Percentiles rank a stretch among this genome's conserved stretches.
Conservation (phyloP, 768 basidiomycete species). For the Suillus decipiens region DNA sequence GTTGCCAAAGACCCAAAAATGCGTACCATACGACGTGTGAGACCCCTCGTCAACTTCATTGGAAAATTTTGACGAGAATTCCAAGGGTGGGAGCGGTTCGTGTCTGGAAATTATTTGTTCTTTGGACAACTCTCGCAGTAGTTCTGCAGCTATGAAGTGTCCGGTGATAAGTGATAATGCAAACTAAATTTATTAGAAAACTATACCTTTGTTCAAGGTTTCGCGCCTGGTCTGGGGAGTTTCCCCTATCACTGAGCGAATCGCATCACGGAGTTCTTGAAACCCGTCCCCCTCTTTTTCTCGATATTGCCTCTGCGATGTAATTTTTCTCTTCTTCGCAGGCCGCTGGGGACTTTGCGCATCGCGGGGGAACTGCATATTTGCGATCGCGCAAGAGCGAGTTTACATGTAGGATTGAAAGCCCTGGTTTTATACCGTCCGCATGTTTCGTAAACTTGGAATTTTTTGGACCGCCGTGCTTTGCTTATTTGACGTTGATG, state of each 20-base stretch:
- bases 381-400: background rate
- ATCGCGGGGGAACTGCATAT: background rate
- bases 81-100: conserved; percentile 2
- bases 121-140: background rate
- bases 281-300: conserved; percentile 34
- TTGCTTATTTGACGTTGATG: no score
- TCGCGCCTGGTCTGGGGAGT: conserved; percentile 29
- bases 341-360: background rate
- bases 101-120: conserved; percentile 4
- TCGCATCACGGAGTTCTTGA: conserved; percentile 28
- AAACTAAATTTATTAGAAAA: background rate
- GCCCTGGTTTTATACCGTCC: background rate
- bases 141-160: conserved; percentile 6
- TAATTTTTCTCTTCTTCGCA: conserved; percentile 7
- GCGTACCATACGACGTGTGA: conserved; percentile 2
- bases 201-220: conserved; percentile 25
- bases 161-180: background rate
- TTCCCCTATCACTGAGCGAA: conserved; percentile 28
- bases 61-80: background rate
- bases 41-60: background rate
- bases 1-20: background rate
- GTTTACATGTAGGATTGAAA: background rate
- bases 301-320: conserved; percentile 32
- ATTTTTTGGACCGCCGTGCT: background rate
- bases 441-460: background rate